Base-by-base conservation (phyloP, 371 early-diverging fungal genomes). In the Actinomucor elegans region DNA sequence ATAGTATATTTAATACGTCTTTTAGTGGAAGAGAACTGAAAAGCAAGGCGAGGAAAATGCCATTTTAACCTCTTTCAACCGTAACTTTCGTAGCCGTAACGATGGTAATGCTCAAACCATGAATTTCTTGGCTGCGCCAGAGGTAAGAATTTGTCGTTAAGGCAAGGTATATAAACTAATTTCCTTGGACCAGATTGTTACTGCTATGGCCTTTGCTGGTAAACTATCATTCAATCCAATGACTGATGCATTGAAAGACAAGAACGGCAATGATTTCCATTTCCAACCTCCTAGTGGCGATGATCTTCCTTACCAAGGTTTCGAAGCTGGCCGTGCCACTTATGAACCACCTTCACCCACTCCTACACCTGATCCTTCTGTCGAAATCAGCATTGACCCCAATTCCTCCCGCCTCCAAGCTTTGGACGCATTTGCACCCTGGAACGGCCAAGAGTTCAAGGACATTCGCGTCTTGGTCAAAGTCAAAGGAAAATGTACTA, bases 401-500 rank as follows among this genome's bases (percentile, higher is more conserved):
- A 69, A 73, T 26, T 92, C 93, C 15, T 80, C 73, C 62, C 89
- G 98, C 51, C 80, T 97, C 45, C 94, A 96, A 77, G 73, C 88
- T 14, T 82, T 97, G 18, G 86, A 84, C 24, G 89, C 95, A 10
- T 97, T 96, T 67, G 64, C 60, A 2, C 64, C 78, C 2, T 96
- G 93, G 86, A 64, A 83, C 66, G 92, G 94, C 32, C 67, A 87
- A 51, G 97, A 97, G 61, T 82, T 88, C 49, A 67, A 82, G 52
- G 62, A 87, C 48, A 68, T 91, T 26, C 81, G 82, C 17, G 89
- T 97, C 15, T 73, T 96, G 45, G 81, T 96, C 62, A 94, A 94
- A 69, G 96, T 93, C 38, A 83, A 93, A 75, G 98, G 98, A 64
- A 97, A 97, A 73, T 97, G 98, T 79, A 97, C 98, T 5, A 97